Evolutionary conservation across 2,329 filamentous ascomycete species (phyloP), one percentile per base, ranked within the genome.

Genomic region (Aspergillus sergii): DNA sequence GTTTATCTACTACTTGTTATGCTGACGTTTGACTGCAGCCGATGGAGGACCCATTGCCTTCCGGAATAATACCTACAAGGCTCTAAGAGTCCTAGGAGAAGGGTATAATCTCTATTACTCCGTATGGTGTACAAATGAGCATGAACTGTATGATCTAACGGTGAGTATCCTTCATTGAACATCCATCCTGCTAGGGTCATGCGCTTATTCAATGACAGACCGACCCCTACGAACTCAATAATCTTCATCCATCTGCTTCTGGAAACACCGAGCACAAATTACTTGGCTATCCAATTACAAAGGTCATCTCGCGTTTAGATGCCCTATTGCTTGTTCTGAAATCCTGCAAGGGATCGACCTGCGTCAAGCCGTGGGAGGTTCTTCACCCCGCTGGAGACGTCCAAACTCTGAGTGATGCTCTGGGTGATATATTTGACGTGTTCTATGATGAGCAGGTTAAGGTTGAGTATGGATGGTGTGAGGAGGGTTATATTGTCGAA

Each of bases 291-390:
- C 19, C 32, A 4, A 46, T 61, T 4, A n/a, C 21, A 6, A n/a
- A n/a, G 30, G 54, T 61, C 4, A 54, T 61, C 23, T 55, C 56
- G n/a, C 59, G 59, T 5, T 28, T 61, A 9, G 54, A 61, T 4
- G 59, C 59, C 11, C 45, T 61, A 0, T 21, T 61, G 16, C 34
- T 61, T 1, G 59, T 61, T 10, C 21, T 58, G 34, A 61, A 61
- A 16, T 61, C 59, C 16, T 80, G 78, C 68, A 72, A 75, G 48
- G 74, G 71, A 3, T 41, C 36, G 2, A 72, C 70, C 5, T 80
- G 78, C 57, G 71, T 73, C 23, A 63, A 73, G 45, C 78, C 78
- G 1, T 80, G 77, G 78, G 60, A 70, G n/a, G 67, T 72, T 1
- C 66, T 79, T 1, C 78, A 80, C 39, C 72, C 72, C 0, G 64